Conservation (phyloP, 345 rosid species). For the Capsella bursapastoris region DNA sequence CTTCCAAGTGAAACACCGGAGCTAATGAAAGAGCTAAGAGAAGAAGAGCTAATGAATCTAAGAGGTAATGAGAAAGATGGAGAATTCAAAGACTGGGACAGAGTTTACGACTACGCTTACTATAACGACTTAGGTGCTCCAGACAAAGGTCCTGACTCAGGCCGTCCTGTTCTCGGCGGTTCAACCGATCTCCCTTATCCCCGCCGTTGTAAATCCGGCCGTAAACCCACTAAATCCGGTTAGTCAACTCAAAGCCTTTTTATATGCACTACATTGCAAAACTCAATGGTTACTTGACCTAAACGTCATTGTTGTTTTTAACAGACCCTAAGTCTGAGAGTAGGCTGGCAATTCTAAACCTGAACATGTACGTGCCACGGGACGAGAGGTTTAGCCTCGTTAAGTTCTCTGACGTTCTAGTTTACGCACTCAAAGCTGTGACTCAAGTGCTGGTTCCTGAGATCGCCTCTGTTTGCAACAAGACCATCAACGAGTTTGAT, state of each 20-base stretch:
- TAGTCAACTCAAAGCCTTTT: conserved; percentile 20
- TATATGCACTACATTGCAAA: neutral
- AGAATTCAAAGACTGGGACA: conserved; percentile 84
- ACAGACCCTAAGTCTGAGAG: conserved; percentile 72
- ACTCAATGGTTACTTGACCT: conserved; percentile 23
- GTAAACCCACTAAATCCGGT: conserved; percentile 73
- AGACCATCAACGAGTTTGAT: conserved; percentile 85
- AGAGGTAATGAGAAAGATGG: conserved; percentile 65
- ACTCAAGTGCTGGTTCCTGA: conserved; percentile 72
- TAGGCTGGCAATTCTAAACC: conserved; percentile 70
- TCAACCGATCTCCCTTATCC: conserved; percentile 74
- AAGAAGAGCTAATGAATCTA: conserved; percentile 68
- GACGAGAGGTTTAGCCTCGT: conserved; percentile 81
- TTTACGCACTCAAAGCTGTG: conserved; percentile 74
- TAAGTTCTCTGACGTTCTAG: conserved; percentile 89
- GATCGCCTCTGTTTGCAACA: conserved; percentile 66
- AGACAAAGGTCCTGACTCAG: conserved; percentile 60
- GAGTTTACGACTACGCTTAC: conserved; percentile 86
- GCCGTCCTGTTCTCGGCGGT: conserved; percentile 82
- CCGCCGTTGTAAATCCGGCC: conserved; percentile 83
- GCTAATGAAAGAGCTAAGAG: conserved; percentile 62
- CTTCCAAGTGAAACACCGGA: conserved; percentile 87
- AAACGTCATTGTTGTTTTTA: conserved; percentile 24
- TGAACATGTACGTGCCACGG: conserved; percentile 84
- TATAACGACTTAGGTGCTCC: conserved; percentile 90